Conservation (phyloP, 768 basidiomycete species). For the Hysterangium stoloniferum region DNA sequence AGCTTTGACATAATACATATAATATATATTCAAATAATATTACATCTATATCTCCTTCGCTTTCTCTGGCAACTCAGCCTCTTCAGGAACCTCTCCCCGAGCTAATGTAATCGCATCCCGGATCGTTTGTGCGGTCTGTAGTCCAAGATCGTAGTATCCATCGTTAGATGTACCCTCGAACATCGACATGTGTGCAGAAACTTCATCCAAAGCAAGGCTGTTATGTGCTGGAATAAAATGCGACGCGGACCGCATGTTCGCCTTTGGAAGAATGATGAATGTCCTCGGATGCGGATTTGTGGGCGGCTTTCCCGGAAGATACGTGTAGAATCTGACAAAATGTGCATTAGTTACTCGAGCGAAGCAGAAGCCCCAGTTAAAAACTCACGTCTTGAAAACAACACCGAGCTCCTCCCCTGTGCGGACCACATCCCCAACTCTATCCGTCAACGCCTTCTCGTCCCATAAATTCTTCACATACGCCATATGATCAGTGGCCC, state of each 20-base stretch:
- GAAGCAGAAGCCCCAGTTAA: background rate
- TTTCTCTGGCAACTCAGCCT: background rate
- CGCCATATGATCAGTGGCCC: conserved; percentile 84
- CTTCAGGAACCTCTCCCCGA: conserved; percentile 17
- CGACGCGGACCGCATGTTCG: conserved; percentile 35
- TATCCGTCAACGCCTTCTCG: conserved; percentile 46
- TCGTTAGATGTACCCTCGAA: conserved; percentile 77
- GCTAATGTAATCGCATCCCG: conserved; percentile 42
- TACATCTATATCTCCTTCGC: background rate
- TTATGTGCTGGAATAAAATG: conserved; percentile 65
- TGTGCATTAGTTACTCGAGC: background rate
- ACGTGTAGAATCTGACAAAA: conserved; percentile 63
- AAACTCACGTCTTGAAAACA: conserved; percentile 62
- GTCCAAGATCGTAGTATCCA: conserved; percentile 82
- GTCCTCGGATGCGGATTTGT: conserved; percentile 49
- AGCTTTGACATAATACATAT: too few relatives aligned
- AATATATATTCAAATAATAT: conserved; percentile 1
- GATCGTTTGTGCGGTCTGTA: conserved; percentile 54
- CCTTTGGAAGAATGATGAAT: conserved; percentile 68
- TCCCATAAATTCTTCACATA: conserved; percentile 87
- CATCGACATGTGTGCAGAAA: conserved; percentile 85
- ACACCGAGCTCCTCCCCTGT: conserved; percentile 57
- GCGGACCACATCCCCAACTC: conserved; percentile 55
- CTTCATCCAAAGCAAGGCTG: conserved; percentile 60
- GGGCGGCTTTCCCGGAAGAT: conserved; percentile 64